Evolutionary conservation across 164 flowering plant species (phyloP).

Genomic region (Dillenia suffruticosa): DNA sequence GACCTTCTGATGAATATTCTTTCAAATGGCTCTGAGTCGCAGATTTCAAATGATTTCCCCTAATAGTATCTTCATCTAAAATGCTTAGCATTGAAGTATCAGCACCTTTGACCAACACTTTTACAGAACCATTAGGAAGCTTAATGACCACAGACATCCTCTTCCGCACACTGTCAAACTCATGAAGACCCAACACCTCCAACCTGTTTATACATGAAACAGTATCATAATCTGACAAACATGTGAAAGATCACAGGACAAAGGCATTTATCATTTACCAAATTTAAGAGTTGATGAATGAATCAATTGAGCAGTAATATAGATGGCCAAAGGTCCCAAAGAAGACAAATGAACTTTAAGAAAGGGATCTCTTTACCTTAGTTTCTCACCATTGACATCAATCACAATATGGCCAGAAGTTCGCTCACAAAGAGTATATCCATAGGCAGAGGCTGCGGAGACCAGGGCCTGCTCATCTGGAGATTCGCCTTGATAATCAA

Average conservation of each 20-base stretch:
- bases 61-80: constrained; percentile 35
- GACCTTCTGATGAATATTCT: constrained; percentile 73
- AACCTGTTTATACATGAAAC: constrained; percentile 30
- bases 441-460: constrained; percentile 93
- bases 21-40: constrained; percentile 59
- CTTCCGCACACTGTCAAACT: constrained; percentile 90
- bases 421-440: constrained; percentile 88
- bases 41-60: constrained; percentile 21
- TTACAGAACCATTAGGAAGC: constrained; percentile 68
- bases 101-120: constrained; percentile 93
- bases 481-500: constrained; percentile 92
- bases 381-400: constrained; percentile 76
- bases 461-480: constrained; percentile 97
- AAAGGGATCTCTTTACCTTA: constrained; percentile 45
- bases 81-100: constrained; percentile 74
- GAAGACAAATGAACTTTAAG: not conserved
- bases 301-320: not conserved
- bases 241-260: not conserved
- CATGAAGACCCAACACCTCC: constrained; percentile 62
- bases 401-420: constrained; percentile 90
- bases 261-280: constrained; percentile 1
- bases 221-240: not conserved
- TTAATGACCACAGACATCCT: constrained; percentile 90
- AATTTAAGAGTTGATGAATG: not conserved
- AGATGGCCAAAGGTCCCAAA: not conserved